Evolutionary conservation across 208 protist species (phyloP), one percentile per base, ranked within the genome.

Genomic region (Herpetomonas muscarum): DNA sequence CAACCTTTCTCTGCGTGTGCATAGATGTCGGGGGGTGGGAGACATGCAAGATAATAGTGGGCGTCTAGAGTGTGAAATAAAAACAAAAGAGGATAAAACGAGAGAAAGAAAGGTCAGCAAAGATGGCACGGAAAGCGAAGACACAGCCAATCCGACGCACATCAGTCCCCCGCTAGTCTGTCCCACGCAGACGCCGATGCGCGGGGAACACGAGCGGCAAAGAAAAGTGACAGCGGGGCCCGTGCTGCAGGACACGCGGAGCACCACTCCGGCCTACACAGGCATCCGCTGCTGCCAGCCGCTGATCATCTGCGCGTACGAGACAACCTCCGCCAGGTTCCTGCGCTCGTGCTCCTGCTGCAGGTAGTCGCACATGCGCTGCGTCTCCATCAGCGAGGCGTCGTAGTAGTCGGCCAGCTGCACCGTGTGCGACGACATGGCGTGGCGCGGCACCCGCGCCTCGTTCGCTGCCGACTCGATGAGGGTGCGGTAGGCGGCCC

Each of bases 241-340:
- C 34, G 13, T 39, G 34, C 9, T 17, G 9, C 13, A 39, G 34
- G 13, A 39, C 9, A 39, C 9, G n/a, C n/a, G n/a, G n/a, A n/a
- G n/a, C n/a, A n/a, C n/a, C n/a, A n/a, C n/a, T 6, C 22, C 9
- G 12, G n/a, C 44, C 28, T 57, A 82, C 24, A 74, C n/a, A 10
- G 66, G 66, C 41, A 82, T 63, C 19, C 84, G 74, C 21, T 81
- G 85, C 44, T 94, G 87, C 87, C 87, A 94, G 26, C 74, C 79
- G 21, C 70, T 90, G 19, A 87, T 67, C 42, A 72, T 70, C 51
- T 85, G 70, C 0, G 77, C 83, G 61, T 88, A 94, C 41, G 66
- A 75, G 41, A 89, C 57, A 44, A 94, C 46, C 57, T 92, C 85
- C 37, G 49, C 54, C 39, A 69, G 62, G 28, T 75, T 81, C 2